Conservation (phyloP, 148 eudicot genomes). For the Rhododendron williamsianum region DNA sequence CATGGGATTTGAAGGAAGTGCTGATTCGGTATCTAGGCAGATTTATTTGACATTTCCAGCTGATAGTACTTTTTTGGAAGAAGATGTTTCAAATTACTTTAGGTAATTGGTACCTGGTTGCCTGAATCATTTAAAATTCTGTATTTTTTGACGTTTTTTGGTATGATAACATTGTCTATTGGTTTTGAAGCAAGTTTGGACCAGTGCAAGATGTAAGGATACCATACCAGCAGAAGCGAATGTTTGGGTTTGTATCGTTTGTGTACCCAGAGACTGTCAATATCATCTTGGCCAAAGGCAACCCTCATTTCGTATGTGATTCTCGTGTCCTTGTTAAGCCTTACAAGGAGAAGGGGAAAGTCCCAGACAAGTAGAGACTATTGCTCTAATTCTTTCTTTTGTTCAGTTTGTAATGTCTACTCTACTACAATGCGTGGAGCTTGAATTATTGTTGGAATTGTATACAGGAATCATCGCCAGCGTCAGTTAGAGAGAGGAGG, state of each 20-base stretch:
- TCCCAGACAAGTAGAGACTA: constrained; percentile 57
- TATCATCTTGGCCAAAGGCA: constrained; percentile 81
- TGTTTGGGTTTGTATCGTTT: constrained; percentile 96
- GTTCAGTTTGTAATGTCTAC: background rate
- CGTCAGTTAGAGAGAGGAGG: constrained; percentile 70
- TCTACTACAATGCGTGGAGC: background rate
- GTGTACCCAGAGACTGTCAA: constrained; percentile 76
- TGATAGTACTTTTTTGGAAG: constrained; percentile 88
- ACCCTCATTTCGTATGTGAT: constrained; percentile 91
- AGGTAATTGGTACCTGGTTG: constrained; percentile 32
- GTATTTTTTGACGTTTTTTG: background rate
- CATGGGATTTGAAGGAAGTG: constrained; percentile 35
- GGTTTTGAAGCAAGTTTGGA: constrained; percentile 60
- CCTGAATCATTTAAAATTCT: background rate
- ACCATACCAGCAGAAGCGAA: constrained; percentile 91
- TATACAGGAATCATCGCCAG: constrained; percentile 24
- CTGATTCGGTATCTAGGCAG: constrained; percentile 55
- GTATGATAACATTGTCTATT: constrained; percentile 4
- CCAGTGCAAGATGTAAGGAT: constrained; percentile 98
- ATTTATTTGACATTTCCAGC: constrained; percentile 95
- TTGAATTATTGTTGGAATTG: background rate
- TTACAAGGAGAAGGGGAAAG: constrained; percentile 92
- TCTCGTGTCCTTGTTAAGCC: constrained; percentile 98
- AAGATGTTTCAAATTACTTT: constrained; percentile 82
- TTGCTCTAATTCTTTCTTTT: background rate